Percentiles rank a stretch among this genome's conserved stretches.
Conservation (phyloP, 2,329 filamentous ascomycete species). For the Hortaea werneckii region DNA sequence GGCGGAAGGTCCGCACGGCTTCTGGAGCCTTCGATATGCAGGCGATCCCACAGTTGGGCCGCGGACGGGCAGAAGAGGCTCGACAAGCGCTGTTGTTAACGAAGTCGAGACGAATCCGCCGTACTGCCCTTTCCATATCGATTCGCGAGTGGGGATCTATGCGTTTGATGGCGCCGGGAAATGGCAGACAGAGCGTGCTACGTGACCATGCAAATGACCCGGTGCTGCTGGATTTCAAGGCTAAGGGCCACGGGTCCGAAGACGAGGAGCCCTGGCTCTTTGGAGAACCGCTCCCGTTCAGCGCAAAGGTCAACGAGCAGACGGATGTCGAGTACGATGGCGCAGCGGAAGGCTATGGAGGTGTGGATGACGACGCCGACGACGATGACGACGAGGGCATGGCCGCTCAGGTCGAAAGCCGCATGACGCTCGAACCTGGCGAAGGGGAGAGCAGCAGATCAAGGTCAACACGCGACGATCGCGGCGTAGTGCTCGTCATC, state of each 20-base stretch:
- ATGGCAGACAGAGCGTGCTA: constrained; percentile 8
- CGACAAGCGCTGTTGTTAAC: neutral
- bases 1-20: constrained; percentile 24
- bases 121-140: constrained; percentile 92
- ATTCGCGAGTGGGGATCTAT: constrained; percentile 70
- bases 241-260: constrained; percentile 12
- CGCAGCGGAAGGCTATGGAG: neutral
- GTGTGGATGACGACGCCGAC: constrained; percentile 4
- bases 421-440: constrained; percentile 6
- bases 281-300: constrained; percentile 18
- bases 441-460: constrained; percentile 3
- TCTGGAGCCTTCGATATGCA: constrained; percentile 29
- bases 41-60: neutral
- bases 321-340: constrained; percentile 3
- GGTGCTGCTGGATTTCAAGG: constrained; percentile 7
- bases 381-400: constrained; percentile 12
- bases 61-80: neutral
- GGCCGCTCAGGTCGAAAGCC: constrained; percentile 16
- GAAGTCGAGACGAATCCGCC: constrained; percentile 73
- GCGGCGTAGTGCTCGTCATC: neutral
- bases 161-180: constrained; percentile 40
- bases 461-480: neutral
- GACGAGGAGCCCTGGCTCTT: constrained; percentile 21
- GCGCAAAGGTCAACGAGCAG: constrained; percentile 20
- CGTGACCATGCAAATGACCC: constrained; percentile 1